Conservation (phyloP, 192 early-diverging fungal genomes). For the Backusella psychrophila region DNA sequence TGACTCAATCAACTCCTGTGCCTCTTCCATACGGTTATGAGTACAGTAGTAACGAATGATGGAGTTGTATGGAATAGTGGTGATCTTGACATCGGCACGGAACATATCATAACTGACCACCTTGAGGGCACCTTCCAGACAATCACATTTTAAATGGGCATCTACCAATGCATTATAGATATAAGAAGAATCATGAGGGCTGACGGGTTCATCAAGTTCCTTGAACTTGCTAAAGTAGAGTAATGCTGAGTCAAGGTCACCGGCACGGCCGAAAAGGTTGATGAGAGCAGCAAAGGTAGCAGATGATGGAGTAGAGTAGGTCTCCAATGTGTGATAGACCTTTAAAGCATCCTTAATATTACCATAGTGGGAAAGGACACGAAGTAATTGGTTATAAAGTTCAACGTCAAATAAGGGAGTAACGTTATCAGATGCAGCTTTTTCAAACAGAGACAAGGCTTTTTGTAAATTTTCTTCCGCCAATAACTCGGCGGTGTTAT, state of each 20-base stretch:
- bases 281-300: constrained; percentile 59
- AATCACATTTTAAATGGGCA: constrained; percentile 33
- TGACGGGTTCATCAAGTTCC: neutral
- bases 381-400: constrained; percentile 36
- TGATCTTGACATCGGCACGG: constrained; percentile 21
- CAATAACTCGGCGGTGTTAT: constrained; percentile 27
- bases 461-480: constrained; percentile 30
- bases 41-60: constrained; percentile 36
- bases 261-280: constrained; percentile 40
- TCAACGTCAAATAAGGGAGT: constrained; percentile 31
- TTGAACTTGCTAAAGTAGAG: constrained; percentile 30
- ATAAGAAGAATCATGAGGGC: constrained; percentile 25
- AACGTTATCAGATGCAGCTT: constrained; percentile 20
- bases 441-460: constrained; percentile 32
- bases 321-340: constrained; percentile 28
- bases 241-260: constrained; percentile 28
- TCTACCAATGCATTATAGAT: constrained; percentile 41
- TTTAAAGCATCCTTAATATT: constrained; percentile 23
- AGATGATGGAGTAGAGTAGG: constrained; percentile 36
- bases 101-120: constrained; percentile 31
- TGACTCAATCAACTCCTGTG: constrained; percentile 16
- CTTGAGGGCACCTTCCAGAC: constrained; percentile 23
- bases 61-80: constrained; percentile 32
- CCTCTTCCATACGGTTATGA: constrained; percentile 9
- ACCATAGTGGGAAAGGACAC: constrained; percentile 36